These are phyloP conservation scores for Dysphania ambrosioides DNA, from an alignment of 148 eudicot genomes.

Conservation along the genomic window DNA sequence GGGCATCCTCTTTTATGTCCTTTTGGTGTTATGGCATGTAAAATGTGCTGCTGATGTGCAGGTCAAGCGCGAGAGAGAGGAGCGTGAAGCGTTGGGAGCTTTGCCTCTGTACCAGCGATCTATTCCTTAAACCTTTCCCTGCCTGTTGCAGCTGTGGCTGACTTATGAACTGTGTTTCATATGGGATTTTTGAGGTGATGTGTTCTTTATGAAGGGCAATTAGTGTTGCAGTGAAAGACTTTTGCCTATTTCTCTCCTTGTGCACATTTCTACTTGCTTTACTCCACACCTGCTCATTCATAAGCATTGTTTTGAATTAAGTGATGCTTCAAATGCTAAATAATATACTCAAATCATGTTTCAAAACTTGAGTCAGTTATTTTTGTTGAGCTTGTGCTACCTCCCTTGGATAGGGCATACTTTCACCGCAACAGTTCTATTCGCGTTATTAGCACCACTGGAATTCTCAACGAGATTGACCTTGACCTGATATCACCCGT, in stretches of 20 bases:
- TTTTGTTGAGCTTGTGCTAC: not conserved
- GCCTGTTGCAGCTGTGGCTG: constrained; percentile 10
- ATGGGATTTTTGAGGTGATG: constrained; percentile 9
- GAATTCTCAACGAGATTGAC: too few species aligned
- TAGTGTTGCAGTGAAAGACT: constrained; percentile 4
- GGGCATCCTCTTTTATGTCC: too few species aligned
- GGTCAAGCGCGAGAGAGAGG: constrained; percentile 66
- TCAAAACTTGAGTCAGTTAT: not conserved
- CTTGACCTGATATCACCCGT: too few species aligned
- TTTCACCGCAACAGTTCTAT: too few species aligned
- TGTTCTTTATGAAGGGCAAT: constrained; percentile 6
- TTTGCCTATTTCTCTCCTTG: not conserved
- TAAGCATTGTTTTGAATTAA: constrained; percentile 1
- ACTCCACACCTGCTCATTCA: constrained; percentile 7
- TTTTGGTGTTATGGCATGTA: too few species aligned
- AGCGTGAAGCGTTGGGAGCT: constrained; percentile 71
- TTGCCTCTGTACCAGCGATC: constrained; percentile 68
- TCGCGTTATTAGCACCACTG: too few species aligned
- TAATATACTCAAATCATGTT: constrained; percentile 12
- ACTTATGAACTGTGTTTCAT: not conserved
- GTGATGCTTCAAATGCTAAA: constrained; percentile 17
- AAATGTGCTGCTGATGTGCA: constrained; percentile 21
- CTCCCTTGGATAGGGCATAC: too few species aligned
- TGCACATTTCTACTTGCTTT: constrained; percentile 10
- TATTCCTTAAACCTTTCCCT: constrained; percentile 36